Evolutionary conservation across 2,329 filamentous ascomycete species (phyloP).

Genomic region (Periconia macrospinosa): DNA sequence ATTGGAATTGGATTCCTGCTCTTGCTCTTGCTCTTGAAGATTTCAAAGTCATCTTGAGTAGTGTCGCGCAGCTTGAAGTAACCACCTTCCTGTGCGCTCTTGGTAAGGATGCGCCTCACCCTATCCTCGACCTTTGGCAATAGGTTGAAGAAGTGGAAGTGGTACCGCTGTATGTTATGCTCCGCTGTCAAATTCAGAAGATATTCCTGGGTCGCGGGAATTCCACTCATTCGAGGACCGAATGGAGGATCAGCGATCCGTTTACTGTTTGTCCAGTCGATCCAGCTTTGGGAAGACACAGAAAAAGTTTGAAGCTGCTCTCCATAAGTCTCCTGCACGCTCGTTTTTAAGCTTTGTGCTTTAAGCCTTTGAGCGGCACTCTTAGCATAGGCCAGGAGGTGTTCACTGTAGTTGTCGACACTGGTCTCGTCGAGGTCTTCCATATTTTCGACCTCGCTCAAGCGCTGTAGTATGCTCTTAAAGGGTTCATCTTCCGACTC

Average conservation of each 20-base stretch:
- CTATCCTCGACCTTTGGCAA: constrained; percentile 1
- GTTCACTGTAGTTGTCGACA: background rate
- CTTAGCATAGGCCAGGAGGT: background rate
- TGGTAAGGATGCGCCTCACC: constrained; percentile 3
- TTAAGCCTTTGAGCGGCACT: too few relatives aligned
- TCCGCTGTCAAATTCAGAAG: constrained; percentile 3
- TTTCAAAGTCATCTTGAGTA: background rate
- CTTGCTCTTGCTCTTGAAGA: background rate
- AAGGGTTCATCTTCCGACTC: too few relatives aligned
- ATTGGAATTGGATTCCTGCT: background rate
- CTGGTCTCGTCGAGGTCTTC: background rate
- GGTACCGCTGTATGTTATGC: constrained; percentile 6
- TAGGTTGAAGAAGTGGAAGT: background rate
- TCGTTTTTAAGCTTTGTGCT: constrained; percentile 1
- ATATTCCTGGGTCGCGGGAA: constrained; percentile 6
- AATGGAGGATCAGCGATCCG: background rate
- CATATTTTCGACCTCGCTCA: too few relatives aligned
- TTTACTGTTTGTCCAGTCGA: constrained; percentile 6
- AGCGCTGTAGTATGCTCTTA: too few relatives aligned
- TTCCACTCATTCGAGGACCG: constrained; percentile 7
- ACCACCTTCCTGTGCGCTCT: constrained; percentile 2
- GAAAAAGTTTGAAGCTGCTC: constrained; percentile 9
- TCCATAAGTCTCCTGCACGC: constrained; percentile 4
- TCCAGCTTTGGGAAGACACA: constrained; percentile 2
- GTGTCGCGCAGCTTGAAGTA: constrained; percentile 7